These are phyloP conservation scores for Pyrus betulifolia DNA, from an alignment of 306 rosid genomes.

Conservation along the genomic window DNA sequence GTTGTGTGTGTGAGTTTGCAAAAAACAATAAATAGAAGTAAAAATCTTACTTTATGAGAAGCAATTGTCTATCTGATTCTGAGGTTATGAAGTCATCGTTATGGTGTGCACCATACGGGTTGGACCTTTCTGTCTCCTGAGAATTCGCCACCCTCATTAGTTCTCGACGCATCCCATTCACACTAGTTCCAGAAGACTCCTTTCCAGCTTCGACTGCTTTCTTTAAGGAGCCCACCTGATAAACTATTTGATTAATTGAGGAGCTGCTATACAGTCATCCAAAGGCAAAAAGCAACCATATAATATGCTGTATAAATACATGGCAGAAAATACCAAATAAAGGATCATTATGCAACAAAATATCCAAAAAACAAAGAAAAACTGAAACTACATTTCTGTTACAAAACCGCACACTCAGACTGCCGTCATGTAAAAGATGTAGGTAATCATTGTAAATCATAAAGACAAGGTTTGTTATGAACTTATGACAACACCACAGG, in stretches of 20 bases:
- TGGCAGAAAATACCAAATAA: neutral
- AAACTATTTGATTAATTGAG: slow-evolving; percentile 24
- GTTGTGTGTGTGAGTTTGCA: neutral
- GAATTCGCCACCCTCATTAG: slow-evolving; percentile 77
- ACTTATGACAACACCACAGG: neutral
- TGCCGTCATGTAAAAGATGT: neutral
- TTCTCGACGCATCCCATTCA: slow-evolving; percentile 68
- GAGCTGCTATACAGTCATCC: neutral
- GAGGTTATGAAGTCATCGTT: slow-evolving; percentile 78
- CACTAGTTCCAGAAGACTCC: slow-evolving; percentile 35
- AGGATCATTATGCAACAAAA: neutral
- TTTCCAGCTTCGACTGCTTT: slow-evolving; percentile 54
- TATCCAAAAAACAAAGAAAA: slow-evolving; percentile 1
- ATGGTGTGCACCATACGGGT: slow-evolving; percentile 44
- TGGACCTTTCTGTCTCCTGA: slow-evolving; percentile 44
- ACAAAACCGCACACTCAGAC: neutral
- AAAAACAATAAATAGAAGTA: neutral
- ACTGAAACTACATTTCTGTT: neutral
- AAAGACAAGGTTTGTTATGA: neutral
- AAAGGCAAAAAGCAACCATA: neutral
- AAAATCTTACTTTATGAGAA: slow-evolving; percentile 68
- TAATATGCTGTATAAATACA: neutral
- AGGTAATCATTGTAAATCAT: neutral
- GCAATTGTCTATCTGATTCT: slow-evolving; percentile 89
- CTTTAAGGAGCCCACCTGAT: slow-evolving; percentile 60